Percentiles rank a stretch among this genome's conserved stretches.
These are phyloP conservation scores for Talaromyces wortmannii DNA, from an alignment of 495 filamentous ascomycete species.

Conservation along the genomic window DNA sequence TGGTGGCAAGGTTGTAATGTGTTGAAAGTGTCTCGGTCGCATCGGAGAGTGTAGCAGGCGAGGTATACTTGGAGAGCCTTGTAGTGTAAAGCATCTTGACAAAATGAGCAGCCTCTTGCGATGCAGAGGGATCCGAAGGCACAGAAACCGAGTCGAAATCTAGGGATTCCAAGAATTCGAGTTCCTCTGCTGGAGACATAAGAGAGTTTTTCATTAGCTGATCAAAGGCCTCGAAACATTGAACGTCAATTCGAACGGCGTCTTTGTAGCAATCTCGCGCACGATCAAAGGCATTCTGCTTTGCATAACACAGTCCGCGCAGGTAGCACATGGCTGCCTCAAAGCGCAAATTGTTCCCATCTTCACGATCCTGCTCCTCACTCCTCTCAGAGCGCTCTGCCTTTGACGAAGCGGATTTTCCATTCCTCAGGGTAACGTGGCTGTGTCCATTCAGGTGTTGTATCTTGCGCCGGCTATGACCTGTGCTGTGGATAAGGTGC, in stretches of 20 bases:
- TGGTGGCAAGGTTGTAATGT: constrained; percentile 81
- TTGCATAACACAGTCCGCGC: constrained; percentile 87
- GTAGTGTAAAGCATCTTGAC: constrained; percentile 97
- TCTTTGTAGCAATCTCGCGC: constrained; percentile 98
- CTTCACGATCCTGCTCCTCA: constrained; percentile 61
- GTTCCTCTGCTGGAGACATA: constrained; percentile 97
- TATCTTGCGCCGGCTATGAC: constrained; percentile 56
- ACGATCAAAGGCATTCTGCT: constrained; percentile 94
- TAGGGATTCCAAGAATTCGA: constrained; percentile 82
- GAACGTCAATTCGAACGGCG: constrained; percentile 91
- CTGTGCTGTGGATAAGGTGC: constrained; percentile 65
- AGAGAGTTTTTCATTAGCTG: constrained; percentile 95
- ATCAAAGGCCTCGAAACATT: constrained; percentile 97
- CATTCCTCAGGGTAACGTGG: constrained; percentile 40
- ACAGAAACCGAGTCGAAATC: constrained; percentile 78
- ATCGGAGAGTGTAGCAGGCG: constrained; percentile 72
- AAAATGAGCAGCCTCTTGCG: constrained; percentile 84
- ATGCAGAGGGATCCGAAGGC: constrained; percentile 46
- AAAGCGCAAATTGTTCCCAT: constrained; percentile 66
- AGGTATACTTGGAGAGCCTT: constrained; percentile 90
- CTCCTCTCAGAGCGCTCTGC: constrained; percentile 48
- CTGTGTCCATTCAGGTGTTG: constrained; percentile 44
- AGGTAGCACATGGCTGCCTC: constrained; percentile 98
- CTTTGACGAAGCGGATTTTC: constrained; percentile 31
- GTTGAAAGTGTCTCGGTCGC: constrained; percentile 87